Base-by-base conservation (phyloP, 495 filamentous ascomycete genomes). In the Hypoxylon fuscum region DNA sequence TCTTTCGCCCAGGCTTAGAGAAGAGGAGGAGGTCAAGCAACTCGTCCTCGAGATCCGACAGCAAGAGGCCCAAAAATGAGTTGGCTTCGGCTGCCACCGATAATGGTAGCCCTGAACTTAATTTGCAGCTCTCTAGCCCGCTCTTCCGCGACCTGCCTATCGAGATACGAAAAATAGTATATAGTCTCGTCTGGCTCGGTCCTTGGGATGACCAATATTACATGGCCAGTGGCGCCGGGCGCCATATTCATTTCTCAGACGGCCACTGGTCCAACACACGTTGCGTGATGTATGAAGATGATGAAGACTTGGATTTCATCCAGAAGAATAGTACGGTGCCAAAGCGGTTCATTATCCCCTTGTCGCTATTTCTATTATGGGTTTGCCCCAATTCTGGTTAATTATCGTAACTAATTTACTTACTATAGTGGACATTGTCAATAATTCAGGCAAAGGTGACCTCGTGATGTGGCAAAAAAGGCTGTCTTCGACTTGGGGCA, bases 141-240 rank as follows among this genome's bases (percentile, higher is more conserved):
- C 69, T 72, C 47, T 72, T 74, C 47, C 59, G 54, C 4, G 53
- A 64, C 5, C 32, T 74, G 2, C 72, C 72, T n/a, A 38, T 60
- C 1, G 72, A 73, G 49, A 68, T 74, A 3, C 56, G 72, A 12
- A 69, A 56, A 42, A 73, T 74, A 64, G 67, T 74, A 51, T 74
- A 74, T 31, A 47, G 55, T 14, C 55, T 72, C 41, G 58, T 66
- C 14, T 72, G 69, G 69, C 8, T 20, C 8, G 64, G 58, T 1
- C 41, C 42, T 14, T 58, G 65, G 31, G 69, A 70, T 32, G 43
- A 70, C 57, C 62, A 61, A 37, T 72, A 72, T 35, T 67, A 72
- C 22, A 35, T 53, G 5, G 17, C 31, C 9, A 47, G 55, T 21
- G 67, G n/a, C n/a, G n/a, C n/a, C n/a, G n/a, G 69, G 8, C 57